Conservation (phyloP, 768 basidiomycete genomes). For the Mycena amicta region DNA sequence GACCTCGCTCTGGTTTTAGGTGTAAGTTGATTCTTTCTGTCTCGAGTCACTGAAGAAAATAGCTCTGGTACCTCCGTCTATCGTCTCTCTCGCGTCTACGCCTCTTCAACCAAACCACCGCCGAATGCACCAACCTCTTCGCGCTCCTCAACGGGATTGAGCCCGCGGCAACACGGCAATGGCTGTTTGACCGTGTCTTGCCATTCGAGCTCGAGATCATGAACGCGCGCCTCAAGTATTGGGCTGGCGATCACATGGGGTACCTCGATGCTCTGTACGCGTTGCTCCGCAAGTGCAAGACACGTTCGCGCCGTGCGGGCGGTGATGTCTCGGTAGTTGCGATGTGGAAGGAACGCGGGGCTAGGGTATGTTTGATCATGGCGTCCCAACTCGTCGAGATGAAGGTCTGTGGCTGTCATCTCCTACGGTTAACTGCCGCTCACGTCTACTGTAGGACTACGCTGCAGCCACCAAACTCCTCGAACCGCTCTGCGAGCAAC, state of each 20-base stretch:
- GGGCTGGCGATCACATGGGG: constrained; percentile 79
- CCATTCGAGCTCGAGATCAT: constrained; percentile 71
- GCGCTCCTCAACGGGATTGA: constrained; percentile 64
- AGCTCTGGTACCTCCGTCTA: constrained; percentile 87
- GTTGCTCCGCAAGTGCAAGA: constrained; percentile 65
- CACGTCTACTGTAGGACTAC: constrained; percentile 54
- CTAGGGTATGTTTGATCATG: constrained; percentile 74
- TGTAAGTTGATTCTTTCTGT: constrained; percentile 43
- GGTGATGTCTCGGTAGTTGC: constrained; percentile 41
- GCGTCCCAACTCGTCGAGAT: constrained; percentile 85
- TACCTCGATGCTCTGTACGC: constrained; percentile 74
- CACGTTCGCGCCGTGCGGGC: constrained; percentile 45
- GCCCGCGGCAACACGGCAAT: constrained; percentile 51
- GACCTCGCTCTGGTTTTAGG: constrained; percentile 66
- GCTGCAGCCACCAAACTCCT: constrained; percentile 69
- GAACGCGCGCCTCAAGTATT: constrained; percentile 74
- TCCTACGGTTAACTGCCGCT: not conserved
- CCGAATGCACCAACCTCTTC: constrained; percentile 82
- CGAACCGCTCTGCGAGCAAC: constrained; percentile 60
- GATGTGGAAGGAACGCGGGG: constrained; percentile 86
- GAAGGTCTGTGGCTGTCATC: constrained; percentile 48
- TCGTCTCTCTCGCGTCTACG: constrained; percentile 78
- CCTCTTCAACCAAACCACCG: constrained; percentile 84
- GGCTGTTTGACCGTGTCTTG: constrained; percentile 62
- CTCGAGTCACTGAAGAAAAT: not conserved